Evolutionary conservation across 192 early-diverging fungal genomes (phyloP), one percentile per base, ranked within the genome.

Genomic region (Pilobolus umbonatus): DNA sequence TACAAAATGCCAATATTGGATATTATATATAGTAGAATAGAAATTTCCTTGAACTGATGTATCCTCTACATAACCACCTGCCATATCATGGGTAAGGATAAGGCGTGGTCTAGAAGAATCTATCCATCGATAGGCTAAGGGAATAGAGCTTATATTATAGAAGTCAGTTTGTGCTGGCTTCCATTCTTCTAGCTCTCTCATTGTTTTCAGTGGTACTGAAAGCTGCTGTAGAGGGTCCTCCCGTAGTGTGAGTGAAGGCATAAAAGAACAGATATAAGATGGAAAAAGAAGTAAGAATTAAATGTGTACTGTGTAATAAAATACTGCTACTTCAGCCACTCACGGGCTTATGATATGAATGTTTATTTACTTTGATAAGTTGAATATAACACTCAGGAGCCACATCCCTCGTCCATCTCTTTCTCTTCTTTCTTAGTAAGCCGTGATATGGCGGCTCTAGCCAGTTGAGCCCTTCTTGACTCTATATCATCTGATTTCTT

Each of bases 41-140:
- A 68, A 53, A 43, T 74, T 74, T 17, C 77, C 78, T 42, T 82
- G 81, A 0, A 73, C 53, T 7, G 34, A 43, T 5, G 56, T 59
- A 40, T 83, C 82, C 57, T 82, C 78, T 24, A 49, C 61, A 68
- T 85, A 84, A 0, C 81, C 81, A 80, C 77, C 76, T 8, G 76
- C 80, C 79, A 83, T 82, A 64, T 87, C 85, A 65, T 87, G 85
- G 38, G 80, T 82, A 1, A 80, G 50, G 7, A 85, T 44, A 12
- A 87, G 44, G 17, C 64, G 57, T 38, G 31, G 15, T 46, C 28
- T 35, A 4, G 10, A 4, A 1, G 38, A 28, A 47, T 51, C 30
- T 4, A 31, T n/a, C 0, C 1, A 21, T 28, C 4, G 34, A 30
- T 49, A 55, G 5, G 28, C 29, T 57, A 24, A 29, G 8, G 47